Conservation (phyloP, 2,329 filamentous ascomycete genomes). For the Fusarium globosum region DNA sequence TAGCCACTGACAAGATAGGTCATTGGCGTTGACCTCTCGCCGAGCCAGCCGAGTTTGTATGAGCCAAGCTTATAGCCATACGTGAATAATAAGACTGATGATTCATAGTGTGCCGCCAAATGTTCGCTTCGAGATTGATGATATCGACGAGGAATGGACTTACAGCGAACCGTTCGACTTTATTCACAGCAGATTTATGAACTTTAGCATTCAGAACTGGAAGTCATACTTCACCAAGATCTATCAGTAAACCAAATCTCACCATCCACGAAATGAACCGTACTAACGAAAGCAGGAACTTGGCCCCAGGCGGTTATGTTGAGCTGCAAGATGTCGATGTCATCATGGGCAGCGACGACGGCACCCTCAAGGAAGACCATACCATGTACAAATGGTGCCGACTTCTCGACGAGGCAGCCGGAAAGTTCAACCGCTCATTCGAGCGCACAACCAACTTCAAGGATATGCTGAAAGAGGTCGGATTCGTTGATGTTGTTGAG, state of each 20-base stretch:
- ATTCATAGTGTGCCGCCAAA: conserved; percentile 4
- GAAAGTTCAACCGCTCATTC: conserved; percentile 45
- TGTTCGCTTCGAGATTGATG: conserved; percentile 16
- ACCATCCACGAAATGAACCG: no score
- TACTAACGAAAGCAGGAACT: conserved; percentile 2
- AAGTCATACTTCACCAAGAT: conserved; percentile 7
- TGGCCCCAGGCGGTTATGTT: conserved; percentile 30
- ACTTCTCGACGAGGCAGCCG: conserved; percentile 45
- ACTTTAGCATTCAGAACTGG: conserved; percentile 27
- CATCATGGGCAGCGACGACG: conserved; percentile 29
- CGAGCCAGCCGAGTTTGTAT: conserved; percentile 17
- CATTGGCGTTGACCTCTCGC: conserved; percentile 20
- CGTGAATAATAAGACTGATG: background rate
- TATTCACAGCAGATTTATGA: conserved; percentile 28
- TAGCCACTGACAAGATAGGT: background rate
- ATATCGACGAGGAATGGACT: conserved; percentile 23
- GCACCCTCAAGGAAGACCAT: conserved; percentile 27
- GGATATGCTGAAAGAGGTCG: conserved; percentile 56
- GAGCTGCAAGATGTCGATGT: conserved; percentile 38
- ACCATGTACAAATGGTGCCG: conserved; percentile 40
- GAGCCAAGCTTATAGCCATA: fast-evolving
- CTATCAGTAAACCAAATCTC: conserved; percentile 2
- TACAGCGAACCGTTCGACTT: conserved; percentile 18
- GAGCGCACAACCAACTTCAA: conserved; percentile 37
- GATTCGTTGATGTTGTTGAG: conserved; percentile 62